Percentiles rank a stretch among this genome's conserved stretches.
These are phyloP conservation scores for Entonaema liquescens DNA, from an alignment of 495 filamentous ascomycete species.

Conservation along the genomic window DNA sequence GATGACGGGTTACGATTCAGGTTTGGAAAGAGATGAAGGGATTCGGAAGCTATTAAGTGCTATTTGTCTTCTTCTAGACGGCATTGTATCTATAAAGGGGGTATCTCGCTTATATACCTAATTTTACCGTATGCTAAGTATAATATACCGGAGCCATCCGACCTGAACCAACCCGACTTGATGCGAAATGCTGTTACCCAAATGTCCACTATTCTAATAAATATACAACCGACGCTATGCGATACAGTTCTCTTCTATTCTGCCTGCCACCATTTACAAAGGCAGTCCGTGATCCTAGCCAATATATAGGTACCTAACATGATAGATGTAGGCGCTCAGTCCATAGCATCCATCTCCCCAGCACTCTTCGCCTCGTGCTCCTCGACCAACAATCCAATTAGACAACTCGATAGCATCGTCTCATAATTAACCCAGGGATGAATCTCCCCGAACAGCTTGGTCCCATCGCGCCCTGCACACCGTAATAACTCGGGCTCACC, in stretches of 20 bases:
- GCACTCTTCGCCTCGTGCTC: slow-evolving; percentile 67
- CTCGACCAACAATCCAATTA: slow-evolving; percentile 84
- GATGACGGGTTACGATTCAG: slow-evolving; percentile 67
- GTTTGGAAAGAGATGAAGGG: slow-evolving; percentile 61
- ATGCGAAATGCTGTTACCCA: background rate
- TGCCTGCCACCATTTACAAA: background rate
- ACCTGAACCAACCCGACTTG: background rate
- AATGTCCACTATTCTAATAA: background rate
- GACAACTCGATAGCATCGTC: slow-evolving; percentile 84
- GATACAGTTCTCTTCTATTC: background rate
- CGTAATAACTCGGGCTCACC: slow-evolving; percentile 86
- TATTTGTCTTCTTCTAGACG: background rate
- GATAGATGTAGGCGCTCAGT: slow-evolving; percentile 54
- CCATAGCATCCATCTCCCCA: slow-evolving; percentile 71
- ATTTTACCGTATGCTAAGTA: background rate
- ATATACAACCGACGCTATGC: slow-evolving; percentile 3
- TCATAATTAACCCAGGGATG: slow-evolving; percentile 99
- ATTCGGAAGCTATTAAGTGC: background rate
- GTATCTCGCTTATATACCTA: slow-evolving; percentile 30
- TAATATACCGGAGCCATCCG: background rate
- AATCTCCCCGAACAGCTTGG: slow-evolving; percentile 84
- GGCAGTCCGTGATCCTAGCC: background rate
- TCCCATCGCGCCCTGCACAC: slow-evolving; percentile 79
- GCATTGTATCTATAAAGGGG: slow-evolving; percentile 11
- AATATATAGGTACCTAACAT: background rate